Evolutionary conservation across 208 protist genomes (phyloP), one percentile per base, ranked within the genome.

Genomic region (Crithidia brevicula): DNA sequence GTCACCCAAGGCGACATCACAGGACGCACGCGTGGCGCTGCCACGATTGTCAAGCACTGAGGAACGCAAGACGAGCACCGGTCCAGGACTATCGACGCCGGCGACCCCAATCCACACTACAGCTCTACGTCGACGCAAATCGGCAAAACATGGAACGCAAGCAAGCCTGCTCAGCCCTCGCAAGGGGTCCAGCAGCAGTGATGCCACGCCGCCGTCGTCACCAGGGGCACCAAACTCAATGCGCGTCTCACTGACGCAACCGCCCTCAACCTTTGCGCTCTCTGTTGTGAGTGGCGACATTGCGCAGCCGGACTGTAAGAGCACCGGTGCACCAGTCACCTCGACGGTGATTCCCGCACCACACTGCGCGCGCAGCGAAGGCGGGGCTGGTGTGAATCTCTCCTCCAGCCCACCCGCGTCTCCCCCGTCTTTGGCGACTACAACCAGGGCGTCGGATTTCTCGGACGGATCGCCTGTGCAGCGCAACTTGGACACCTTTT

Each of bases 161-260:
- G 36, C 58, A 1, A 63, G 23, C 34, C 52, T 36, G 28, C 30
- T 13, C 3, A 4, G 30, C 20, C 11, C 4, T 30, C 30, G 42
- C 11, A 18, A 0, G 30, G 30, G 6, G 43, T 22, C 28, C 5
- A 52, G 58, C 43, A 63, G 58, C 58, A 63, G 58, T 18, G 58
- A 52, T 52, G 16, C 27, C 28, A 52, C 50, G 30, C 61, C 47
- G 6, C 16, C 25, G n/a, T 57, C 46, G 45, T 67, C 61, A 23
- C 45, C 47, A 18, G 0, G 43, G 20, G 23, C 22, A 40, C 33
- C 47, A 4, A 45, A 6, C 11, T 56, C 61, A 9, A 9, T 28
- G 23, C 33, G 36, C 3, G 49, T 67, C 33, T 57, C 36, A n/a
- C 47, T 57, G 4, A 57, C 50, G 6, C 50, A 58, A 49, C 33